These are phyloP conservation scores for Cercospora citrullina DNA, from an alignment of 2,329 filamentous ascomycete species.

Conservation along the genomic window DNA sequence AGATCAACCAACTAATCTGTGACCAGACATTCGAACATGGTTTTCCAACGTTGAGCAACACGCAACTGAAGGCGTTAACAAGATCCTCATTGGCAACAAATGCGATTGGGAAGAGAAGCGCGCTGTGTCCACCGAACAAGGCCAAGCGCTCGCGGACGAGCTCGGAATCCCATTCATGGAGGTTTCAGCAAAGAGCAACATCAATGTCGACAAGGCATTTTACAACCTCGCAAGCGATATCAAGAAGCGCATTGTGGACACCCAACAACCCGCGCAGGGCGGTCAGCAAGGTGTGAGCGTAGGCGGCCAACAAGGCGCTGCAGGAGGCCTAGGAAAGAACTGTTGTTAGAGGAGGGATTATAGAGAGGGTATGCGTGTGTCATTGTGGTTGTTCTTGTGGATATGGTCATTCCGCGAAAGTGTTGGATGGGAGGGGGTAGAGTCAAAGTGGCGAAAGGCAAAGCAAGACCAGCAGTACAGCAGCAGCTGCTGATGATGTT, in stretches of 20 bases:
- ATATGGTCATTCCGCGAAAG: not conserved
- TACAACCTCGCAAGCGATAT: slow-evolving; percentile 94
- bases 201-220: slow-evolving; percentile 99
- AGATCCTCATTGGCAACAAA: slow-evolving; percentile 99
- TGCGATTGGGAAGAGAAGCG: slow-evolving; percentile 99
- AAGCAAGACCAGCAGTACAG: slow-evolving; percentile 1
- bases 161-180: slow-evolving; percentile 98
- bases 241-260: slow-evolving; percentile 97
- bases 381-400: not conserved
- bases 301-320: slow-evolving; percentile 31
- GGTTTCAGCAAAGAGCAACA: slow-evolving; percentile 97
- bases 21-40: slow-evolving; percentile 93
- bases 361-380: not conserved
- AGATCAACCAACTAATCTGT: not conserved
- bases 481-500: slow-evolving; percentile 2
- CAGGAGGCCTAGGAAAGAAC: slow-evolving; percentile 40
- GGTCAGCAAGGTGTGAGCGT: slow-evolving; percentile 58
- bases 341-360: slow-evolving; percentile 65
- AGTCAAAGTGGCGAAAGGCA: not conserved
- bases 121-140: slow-evolving; percentile 86
- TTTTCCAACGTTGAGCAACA: slow-evolving; percentile 99
- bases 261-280: slow-evolving; percentile 65
- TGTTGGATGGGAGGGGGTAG: not conserved
- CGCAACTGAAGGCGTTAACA: slow-evolving; percentile 97
- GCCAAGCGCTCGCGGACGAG: slow-evolving; percentile 90